Percentiles rank a stretch among this genome's conserved stretches.
Evolutionary conservation across 345 rosid species (phyloP).

Genomic region (Pelargonium nanum): DNA sequence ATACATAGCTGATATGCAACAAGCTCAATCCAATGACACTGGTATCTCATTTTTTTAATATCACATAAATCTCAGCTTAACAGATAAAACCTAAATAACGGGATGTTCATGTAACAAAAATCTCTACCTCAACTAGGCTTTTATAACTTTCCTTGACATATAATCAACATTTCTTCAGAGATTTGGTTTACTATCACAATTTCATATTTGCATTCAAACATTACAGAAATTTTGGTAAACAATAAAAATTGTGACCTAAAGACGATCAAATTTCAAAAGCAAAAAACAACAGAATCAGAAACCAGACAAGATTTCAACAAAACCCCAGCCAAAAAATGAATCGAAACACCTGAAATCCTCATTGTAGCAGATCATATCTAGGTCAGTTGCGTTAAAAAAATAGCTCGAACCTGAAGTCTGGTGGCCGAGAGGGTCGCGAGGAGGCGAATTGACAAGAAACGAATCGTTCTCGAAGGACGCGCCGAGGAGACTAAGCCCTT

Average conservation of each 20-base stretch:
- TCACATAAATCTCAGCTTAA: neutral
- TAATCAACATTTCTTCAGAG: neutral
- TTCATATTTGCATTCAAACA: neutral
- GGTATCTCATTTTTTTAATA: no score
- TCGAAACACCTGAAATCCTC: neutral
- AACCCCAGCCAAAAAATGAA: no score
- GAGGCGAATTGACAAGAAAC: conserved; percentile 44
- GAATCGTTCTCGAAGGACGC: conserved; percentile 72
- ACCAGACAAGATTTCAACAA: neutral
- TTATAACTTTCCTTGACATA: no score
- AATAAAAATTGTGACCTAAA: no score
- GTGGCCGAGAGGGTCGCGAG: conserved; percentile 11
- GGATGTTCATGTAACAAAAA: neutral
- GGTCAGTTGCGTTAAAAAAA: neutral
- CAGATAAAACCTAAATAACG: neutral
- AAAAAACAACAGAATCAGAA: no score
- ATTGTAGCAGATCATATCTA: neutral
- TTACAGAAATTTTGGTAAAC: neutral
- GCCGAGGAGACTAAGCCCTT: conserved; percentile 60
- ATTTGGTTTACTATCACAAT: neutral
- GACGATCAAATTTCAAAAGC: no score
- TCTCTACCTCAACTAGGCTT: neutral
- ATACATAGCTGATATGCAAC: no score
- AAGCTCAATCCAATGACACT: no score
- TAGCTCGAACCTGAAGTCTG: conserved; percentile 27